Conservation (phyloP, 768 basidiomycete species). For the Phaffia australis region DNA sequence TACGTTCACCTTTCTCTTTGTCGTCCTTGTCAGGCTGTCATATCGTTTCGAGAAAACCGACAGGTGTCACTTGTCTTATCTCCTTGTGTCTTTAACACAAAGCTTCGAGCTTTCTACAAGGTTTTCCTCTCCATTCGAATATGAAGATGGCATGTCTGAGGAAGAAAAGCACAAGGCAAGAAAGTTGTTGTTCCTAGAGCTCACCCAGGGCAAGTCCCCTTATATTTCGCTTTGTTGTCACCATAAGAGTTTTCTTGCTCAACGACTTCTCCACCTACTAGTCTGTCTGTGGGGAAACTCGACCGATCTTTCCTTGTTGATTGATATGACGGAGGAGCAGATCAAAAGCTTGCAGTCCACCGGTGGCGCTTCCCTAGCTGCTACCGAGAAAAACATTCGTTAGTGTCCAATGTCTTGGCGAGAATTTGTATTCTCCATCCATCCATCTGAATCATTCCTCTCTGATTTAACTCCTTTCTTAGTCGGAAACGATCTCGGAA, state of each 20-base stretch:
- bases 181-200: conserved; percentile 72
- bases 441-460: too few species aligned
- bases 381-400: conserved; percentile 85
- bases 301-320: conserved; percentile 84
- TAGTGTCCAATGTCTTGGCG: too few species aligned
- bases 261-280: conserved; percentile 33
- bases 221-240: neutral
- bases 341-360: conserved; percentile 94
- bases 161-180: conserved; percentile 50
- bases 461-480: too few species aligned
- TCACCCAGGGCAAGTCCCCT: conserved; percentile 62
- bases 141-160: conserved; percentile 42
- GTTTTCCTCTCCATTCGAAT: conserved; percentile 72
- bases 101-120: conserved; percentile 78
- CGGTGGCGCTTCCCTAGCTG: conserved; percentile 86
- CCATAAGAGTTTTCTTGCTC: conserved; percentile 5
- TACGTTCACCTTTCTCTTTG: too few species aligned
- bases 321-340: conserved; percentile 80
- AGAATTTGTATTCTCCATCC: too few species aligned
- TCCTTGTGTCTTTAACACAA: too few species aligned
- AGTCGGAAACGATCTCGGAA: conserved; percentile 63
- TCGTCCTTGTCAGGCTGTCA: too few species aligned
- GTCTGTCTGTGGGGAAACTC: conserved; percentile 97
- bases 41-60: too few species aligned
- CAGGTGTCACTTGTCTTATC: too few species aligned